phyloP scores from a whole-genome alignment of 177 flowering plant genomes.

The Vitis hybrid region DNA sequence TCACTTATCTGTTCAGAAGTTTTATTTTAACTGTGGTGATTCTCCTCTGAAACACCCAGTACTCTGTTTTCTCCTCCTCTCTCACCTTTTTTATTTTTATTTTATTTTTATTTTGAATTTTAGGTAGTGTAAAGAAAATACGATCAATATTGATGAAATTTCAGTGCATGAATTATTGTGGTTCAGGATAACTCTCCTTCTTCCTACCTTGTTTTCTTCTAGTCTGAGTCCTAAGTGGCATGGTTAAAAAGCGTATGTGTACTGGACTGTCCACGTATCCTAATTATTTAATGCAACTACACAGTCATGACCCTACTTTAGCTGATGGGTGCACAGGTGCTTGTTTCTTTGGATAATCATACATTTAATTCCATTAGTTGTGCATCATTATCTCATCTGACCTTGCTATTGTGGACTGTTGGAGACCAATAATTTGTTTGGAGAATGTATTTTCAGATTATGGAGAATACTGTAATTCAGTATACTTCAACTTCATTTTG shows the following conservation, averaged over 20 bases:
- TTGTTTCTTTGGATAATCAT: not conserved
- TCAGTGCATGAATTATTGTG: not conserved
- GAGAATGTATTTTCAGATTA: too few species aligned
- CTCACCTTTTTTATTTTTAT: too few species aligned
- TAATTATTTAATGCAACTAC: conserved; percentile 2
- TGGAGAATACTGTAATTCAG: not conserved
- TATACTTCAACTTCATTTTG: not conserved
- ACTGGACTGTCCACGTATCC: not conserved
- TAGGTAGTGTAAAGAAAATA: too few species aligned
- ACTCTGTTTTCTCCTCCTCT: too few species aligned
- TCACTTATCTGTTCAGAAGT: too few species aligned
- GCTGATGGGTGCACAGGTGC: not conserved
- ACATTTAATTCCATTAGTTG: conserved; percentile 8
- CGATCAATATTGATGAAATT: not conserved
- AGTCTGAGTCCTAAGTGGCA: not conserved
- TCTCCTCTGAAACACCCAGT: too few species aligned
- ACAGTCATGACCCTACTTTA: not conserved
- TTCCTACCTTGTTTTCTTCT: not conserved
- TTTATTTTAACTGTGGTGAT: too few species aligned
- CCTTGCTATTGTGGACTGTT: too few species aligned
- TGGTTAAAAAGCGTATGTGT: not conserved
- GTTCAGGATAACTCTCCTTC: too few species aligned
- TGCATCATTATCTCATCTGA: conserved; percentile 4
- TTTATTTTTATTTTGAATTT: too few species aligned
- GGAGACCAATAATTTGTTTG: too few species aligned